Evolutionary conservation across 108 stramenopile genomes (phyloP).

Genomic region (Pseudonitzschia multiseries): DNA sequence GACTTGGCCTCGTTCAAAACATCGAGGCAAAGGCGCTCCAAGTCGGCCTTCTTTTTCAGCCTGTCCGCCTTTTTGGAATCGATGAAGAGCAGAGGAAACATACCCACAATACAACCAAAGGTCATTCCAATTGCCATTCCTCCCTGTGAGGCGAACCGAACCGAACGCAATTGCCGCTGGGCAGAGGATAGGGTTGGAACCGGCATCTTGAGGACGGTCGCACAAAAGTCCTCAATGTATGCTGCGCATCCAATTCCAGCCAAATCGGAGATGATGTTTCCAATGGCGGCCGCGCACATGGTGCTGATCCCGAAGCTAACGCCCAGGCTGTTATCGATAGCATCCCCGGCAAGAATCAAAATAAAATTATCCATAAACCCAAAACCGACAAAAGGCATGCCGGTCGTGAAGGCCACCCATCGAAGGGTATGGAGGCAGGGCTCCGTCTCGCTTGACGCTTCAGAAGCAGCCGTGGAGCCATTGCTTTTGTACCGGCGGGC

Average conservation of each 20-base stretch:
- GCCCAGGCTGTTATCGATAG: conserved; percentile 86
- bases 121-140: conserved; percentile 88
- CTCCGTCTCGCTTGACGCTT: conserved; percentile 28
- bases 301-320: conserved; percentile 92
- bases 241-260: conserved; percentile 88
- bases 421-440: conserved; percentile 54
- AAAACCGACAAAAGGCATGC: conserved; percentile 89
- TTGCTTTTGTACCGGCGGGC: not conserved
- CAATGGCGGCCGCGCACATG: conserved; percentile 95
- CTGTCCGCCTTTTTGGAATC: conserved; percentile 44
- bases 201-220: conserved; percentile 48
- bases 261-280: conserved; percentile 81
- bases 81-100: conserved; percentile 90
- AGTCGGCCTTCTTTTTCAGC: conserved; percentile 42
- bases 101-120: conserved; percentile 94
- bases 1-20: conserved; percentile 61
- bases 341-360: conserved; percentile 92
- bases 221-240: conserved; percentile 81
- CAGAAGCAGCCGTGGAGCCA: not conserved
- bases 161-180: conserved; percentile 75
- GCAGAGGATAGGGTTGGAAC: conserved; percentile 65
- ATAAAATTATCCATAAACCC: conserved; percentile 97
- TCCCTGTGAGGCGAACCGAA: conserved; percentile 66
- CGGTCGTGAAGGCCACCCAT: conserved; percentile 59
- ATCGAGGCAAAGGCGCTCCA: conserved; percentile 53